Evolutionary conservation across 2,329 filamentous ascomycete species (phyloP).

Genomic region (Leptodontidium sp.): DNA sequence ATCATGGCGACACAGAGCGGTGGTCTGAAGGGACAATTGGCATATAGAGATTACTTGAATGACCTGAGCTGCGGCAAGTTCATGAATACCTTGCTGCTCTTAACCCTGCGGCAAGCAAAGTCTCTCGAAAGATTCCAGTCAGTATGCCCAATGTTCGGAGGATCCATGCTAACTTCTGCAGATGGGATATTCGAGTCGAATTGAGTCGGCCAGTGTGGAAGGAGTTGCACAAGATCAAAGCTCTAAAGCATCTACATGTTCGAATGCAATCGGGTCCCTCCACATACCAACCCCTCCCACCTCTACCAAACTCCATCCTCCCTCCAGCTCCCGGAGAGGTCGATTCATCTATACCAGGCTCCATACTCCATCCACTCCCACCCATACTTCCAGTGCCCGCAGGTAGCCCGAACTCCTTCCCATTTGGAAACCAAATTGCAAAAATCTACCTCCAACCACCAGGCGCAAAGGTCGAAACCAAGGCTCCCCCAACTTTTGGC

Average conservation of each 20-base stretch:
- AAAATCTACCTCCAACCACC: constrained; percentile 25
- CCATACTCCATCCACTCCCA: constrained; percentile 9
- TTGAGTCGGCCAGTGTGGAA: constrained; percentile 65
- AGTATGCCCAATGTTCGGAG: constrained; percentile 32
- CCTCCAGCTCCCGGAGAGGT: not conserved
- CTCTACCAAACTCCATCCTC: constrained; percentile 20
- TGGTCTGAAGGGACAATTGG: constrained; percentile 60
- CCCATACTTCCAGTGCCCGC: constrained; percentile 3
- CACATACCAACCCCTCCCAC: constrained; percentile 58
- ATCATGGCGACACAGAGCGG: constrained; percentile 63
- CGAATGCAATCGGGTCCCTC: constrained; percentile 66
- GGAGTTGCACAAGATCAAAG: constrained; percentile 61
- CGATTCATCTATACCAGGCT: not conserved
- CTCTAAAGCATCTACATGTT: constrained; percentile 62
- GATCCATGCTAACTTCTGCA: constrained; percentile 40
- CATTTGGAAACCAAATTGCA: constrained; percentile 25
- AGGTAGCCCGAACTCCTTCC: constrained; percentile 20
- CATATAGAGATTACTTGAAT: constrained; percentile 63
- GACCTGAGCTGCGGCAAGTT: constrained; percentile 68
- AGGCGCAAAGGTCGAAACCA: not conserved
- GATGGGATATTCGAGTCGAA: constrained; percentile 72
- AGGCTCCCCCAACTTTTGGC: constrained; percentile 57
- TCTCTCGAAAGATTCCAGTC: constrained; percentile 65
- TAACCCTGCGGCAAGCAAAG: constrained; percentile 63
- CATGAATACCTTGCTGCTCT: constrained; percentile 65